phyloP scores from a whole-genome alignment of 768 basidiomycete genomes.

The Imleria badia region DNA sequence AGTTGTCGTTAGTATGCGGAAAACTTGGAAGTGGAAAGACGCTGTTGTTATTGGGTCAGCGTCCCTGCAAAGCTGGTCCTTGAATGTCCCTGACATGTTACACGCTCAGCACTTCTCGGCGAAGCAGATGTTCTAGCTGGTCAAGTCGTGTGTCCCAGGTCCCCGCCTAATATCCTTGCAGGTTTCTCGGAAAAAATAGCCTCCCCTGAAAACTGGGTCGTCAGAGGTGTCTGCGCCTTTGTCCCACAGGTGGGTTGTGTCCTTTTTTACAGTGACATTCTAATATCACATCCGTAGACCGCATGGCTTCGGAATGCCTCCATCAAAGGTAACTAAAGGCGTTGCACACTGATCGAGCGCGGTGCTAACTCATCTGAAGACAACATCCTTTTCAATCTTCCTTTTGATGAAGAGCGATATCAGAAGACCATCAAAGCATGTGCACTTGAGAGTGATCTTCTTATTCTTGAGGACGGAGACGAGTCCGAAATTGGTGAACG shows the following conservation, averaged over 20 bases:
- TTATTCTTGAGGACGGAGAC: slow-evolving; percentile 85
- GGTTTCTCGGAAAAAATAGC: slow-evolving; percentile 45
- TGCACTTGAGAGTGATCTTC: slow-evolving; percentile 71
- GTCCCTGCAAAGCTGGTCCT: background rate
- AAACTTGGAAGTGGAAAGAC: slow-evolving; percentile 91
- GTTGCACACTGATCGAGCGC: slow-evolving; percentile 37
- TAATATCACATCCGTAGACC: slow-evolving; percentile 31
- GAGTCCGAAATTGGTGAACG: slow-evolving; percentile 87
- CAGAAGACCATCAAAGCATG: slow-evolving; percentile 74
- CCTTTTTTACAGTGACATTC: slow-evolving; percentile 1
- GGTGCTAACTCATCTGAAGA: slow-evolving; percentile 32
- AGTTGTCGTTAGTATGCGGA: slow-evolving; percentile 83
- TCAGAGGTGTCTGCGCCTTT: slow-evolving; percentile 79
- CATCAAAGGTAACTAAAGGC: slow-evolving; percentile 23
- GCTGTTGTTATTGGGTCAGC: slow-evolving; percentile 64
- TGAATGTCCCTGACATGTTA: slow-evolving; percentile 8
- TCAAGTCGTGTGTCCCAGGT: slow-evolving; percentile 79
- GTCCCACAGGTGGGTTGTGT: slow-evolving; percentile 64
- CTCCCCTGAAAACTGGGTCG: slow-evolving; percentile 67
- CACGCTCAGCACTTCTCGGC: slow-evolving; percentile 66
- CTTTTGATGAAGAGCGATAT: slow-evolving; percentile 73
- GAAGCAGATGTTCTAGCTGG: slow-evolving; percentile 59
- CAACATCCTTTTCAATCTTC: slow-evolving; percentile 81
- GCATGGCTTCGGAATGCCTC: slow-evolving; percentile 78
- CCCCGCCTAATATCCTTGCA: slow-evolving; percentile 77